phyloP scores from a whole-genome alignment of 768 basidiomycete genomes.

The Serendipita sp. region DNA sequence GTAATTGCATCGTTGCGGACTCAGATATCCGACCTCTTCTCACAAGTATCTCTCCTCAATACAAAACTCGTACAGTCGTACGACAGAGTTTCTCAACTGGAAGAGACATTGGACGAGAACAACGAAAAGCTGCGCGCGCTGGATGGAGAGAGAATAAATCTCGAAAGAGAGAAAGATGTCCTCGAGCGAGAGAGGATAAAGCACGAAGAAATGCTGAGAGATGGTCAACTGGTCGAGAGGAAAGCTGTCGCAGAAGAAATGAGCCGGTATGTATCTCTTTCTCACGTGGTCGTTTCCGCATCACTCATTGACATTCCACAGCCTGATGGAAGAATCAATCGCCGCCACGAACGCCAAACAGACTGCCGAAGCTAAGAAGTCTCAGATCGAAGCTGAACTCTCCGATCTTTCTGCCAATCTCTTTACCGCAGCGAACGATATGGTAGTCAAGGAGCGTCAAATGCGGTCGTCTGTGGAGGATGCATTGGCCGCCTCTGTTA shows the following conservation, averaged over 20 bases:
- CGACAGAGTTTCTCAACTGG: conserved; percentile 81
- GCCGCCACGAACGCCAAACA: neutral
- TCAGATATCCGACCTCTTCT: conserved; percentile 74
- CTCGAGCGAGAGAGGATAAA: conserved; percentile 74
- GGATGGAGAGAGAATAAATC: neutral
- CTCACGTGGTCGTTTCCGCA: neutral
- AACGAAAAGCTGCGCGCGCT: neutral
- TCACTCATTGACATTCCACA: neutral
- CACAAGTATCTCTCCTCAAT: conserved; percentile 84
- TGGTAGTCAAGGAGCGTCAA: conserved; percentile 90
- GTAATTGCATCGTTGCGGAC: conserved; percentile 64
- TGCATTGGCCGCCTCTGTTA: neutral
- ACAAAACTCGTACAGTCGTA: conserved; percentile 84
- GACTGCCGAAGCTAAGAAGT: conserved; percentile 54
- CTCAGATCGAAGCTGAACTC: conserved; percentile 80
- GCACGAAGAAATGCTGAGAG: conserved; percentile 79
- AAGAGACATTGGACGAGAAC: conserved; percentile 63
- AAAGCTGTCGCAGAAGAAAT: conserved; percentile 81
- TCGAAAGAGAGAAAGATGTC: neutral
- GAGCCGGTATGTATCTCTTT: conserved; percentile 30
- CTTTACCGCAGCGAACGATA: conserved; percentile 86
- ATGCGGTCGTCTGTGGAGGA: conserved; percentile 24
- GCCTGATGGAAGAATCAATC: neutral
- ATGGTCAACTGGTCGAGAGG: conserved; percentile 83
- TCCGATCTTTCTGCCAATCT: conserved; percentile 84